These are phyloP conservation scores for Epichloe typhina DNA, from an alignment of 2,329 filamentous ascomycete genomes.

Conservation along the genomic window DNA sequence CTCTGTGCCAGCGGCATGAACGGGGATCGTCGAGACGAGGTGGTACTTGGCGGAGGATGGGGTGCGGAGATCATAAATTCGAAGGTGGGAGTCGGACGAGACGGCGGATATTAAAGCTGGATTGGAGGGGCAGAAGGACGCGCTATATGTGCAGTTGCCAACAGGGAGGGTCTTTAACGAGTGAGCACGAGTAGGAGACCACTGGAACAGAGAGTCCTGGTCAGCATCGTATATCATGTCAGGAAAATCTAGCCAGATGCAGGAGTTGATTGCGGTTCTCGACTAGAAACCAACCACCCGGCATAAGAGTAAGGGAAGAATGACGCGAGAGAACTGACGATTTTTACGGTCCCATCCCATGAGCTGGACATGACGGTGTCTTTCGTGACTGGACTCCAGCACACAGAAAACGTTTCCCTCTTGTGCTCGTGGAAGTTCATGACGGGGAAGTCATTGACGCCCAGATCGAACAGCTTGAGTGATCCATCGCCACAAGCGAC, in stretches of 20 bases:
- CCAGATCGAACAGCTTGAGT: slow-evolving; percentile 85
- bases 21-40: slow-evolving; percentile 68
- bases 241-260: no score
- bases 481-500: slow-evolving; percentile 86
- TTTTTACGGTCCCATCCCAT: slow-evolving; percentile 93
- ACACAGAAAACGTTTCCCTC: slow-evolving; percentile 81
- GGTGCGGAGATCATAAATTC: slow-evolving; percentile 83
- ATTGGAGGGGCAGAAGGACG: slow-evolving; percentile 80
- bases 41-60: slow-evolving; percentile 81
- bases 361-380: slow-evolving; percentile 82
- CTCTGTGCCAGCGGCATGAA: slow-evolving; percentile 53
- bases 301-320: background rate
- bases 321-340: slow-evolving; percentile 33
- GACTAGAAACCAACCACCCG: background rate
- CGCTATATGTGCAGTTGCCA: slow-evolving; percentile 86
- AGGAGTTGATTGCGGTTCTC: background rate
- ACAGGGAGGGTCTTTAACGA: slow-evolving; percentile 80
- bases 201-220: slow-evolving; percentile 31
- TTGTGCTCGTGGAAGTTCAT: slow-evolving; percentile 90
- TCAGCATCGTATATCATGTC: background rate
- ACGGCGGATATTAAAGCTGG: slow-evolving; percentile 78
- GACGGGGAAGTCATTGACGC: slow-evolving; percentile 70
- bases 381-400: slow-evolving; percentile 86
- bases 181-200: slow-evolving; percentile 64
- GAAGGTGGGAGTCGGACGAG: slow-evolving; percentile 75